Evolutionary conservation across 2,329 filamentous ascomycete genomes (phyloP).

Genomic region (Fusarium pseudograminearum): DNA sequence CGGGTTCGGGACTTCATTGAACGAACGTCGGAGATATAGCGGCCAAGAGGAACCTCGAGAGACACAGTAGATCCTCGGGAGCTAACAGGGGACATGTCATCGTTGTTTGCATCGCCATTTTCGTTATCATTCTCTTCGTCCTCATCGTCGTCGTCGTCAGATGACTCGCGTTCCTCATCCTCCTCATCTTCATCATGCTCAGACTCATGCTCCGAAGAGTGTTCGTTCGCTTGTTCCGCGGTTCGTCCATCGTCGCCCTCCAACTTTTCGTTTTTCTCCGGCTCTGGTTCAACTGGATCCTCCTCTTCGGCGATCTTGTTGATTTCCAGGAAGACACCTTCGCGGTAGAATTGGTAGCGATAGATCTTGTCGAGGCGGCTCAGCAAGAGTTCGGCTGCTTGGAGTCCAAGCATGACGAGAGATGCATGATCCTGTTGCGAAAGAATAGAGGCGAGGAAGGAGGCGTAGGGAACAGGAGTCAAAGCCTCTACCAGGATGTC

Average conservation of each 20-base stretch:
- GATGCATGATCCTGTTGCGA: constrained; percentile 94
- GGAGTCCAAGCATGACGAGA: constrained; percentile 86
- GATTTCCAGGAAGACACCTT: constrained; percentile 94
- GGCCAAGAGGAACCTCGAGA: constrained; percentile 65
- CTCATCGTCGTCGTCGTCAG: constrained; percentile 63
- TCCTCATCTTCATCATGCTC: constrained; percentile 47
- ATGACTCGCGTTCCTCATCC: constrained; percentile 54
- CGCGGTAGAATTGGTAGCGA: constrained; percentile 95
- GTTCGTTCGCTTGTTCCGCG: constrained; percentile 48
- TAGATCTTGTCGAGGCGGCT: constrained; percentile 89
- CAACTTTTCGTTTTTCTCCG: constrained; percentile 30
- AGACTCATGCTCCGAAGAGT: constrained; percentile 49
- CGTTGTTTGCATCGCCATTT: constrained; percentile 64
- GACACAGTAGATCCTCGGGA: constrained; percentile 76
- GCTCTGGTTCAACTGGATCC: constrained; percentile 40
- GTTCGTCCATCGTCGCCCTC: constrained; percentile 46
- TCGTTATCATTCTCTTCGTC: constrained; percentile 64
- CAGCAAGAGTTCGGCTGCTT: constrained; percentile 89
- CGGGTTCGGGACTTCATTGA: constrained; percentile 77
- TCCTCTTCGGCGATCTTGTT: constrained; percentile 76
- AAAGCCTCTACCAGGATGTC: constrained; percentile 87
- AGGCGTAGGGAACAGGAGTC: constrained; percentile 91
- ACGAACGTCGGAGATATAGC: constrained; percentile 60
- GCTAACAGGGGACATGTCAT: constrained; percentile 73
- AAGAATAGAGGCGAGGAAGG: constrained; percentile 92